phyloP scores from a whole-genome alignment of 129 eudicot species.

The Artemisia annua region DNA sequence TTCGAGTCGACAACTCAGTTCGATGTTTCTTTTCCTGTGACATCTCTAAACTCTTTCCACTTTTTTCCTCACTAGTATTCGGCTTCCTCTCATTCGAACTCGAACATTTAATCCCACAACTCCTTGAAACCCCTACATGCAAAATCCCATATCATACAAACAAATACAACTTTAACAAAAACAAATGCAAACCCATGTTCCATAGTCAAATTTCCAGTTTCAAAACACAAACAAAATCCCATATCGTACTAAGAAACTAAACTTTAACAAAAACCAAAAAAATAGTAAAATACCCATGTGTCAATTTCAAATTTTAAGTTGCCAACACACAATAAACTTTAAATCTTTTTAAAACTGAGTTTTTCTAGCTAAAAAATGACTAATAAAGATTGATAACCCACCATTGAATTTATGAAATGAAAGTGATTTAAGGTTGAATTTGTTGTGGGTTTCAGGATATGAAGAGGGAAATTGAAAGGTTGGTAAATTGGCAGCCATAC shows the following conservation, averaged over 20 bases:
- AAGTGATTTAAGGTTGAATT: constrained; percentile 24
- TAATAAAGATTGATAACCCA: not conserved
- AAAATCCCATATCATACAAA: constrained; percentile 10
- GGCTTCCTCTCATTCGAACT: constrained; percentile 64
- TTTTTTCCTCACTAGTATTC: constrained; percentile 34
- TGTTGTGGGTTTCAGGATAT: constrained; percentile 34
- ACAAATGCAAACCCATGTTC: not conserved
- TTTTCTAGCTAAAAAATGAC: no score
- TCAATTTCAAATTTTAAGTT: not conserved
- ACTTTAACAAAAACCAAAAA: not conserved
- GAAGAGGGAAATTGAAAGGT: constrained; percentile 40
- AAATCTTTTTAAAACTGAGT: not conserved
- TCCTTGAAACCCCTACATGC: constrained; percentile 29
- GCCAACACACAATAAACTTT: not conserved
- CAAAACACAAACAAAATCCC: not conserved
- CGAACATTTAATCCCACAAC: constrained; percentile 52
- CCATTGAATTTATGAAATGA: constrained; percentile 22
- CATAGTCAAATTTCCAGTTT: not conserved
- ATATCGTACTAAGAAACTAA: no score
- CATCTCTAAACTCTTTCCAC: constrained; percentile 41
- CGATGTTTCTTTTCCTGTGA: constrained; percentile 52
- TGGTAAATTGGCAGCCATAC: constrained; percentile 33
- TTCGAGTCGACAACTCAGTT: constrained; percentile 71
- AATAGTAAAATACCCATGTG: not conserved
- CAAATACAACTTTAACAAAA: not conserved